Conservation (phyloP, 495 filamentous ascomycete genomes). For the Talaromyces borbonicus region DNA sequence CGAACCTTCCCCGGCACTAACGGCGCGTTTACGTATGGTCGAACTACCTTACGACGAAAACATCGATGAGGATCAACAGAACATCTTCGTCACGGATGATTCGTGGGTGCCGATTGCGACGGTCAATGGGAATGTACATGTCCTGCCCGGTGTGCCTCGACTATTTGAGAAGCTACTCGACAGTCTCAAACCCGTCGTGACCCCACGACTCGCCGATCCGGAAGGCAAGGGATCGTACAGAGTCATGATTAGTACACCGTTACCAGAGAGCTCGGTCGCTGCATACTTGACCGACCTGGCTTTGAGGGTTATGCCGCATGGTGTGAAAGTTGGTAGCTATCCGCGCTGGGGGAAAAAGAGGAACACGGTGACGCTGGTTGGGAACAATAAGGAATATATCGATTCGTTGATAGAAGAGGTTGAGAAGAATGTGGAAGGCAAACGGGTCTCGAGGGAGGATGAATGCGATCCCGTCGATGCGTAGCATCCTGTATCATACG, state of each 20-base stretch:
- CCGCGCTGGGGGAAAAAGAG: constrained; percentile 79
- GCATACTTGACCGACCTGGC: constrained; percentile 73
- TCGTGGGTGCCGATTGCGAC: constrained; percentile 85
- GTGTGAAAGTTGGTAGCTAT: constrained; percentile 95
- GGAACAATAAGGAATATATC: constrained; percentile 53
- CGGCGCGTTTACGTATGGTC: constrained; percentile 82
- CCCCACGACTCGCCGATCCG: constrained; percentile 62
- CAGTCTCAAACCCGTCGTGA: constrained; percentile 57
- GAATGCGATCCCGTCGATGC: constrained; percentile 43
- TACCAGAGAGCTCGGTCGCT: constrained; percentile 78
- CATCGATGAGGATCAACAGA: constrained; percentile 50
- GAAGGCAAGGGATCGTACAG: constrained; percentile 69
- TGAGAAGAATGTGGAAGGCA: constrained; percentile 50
- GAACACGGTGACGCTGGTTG: constrained; percentile 90
- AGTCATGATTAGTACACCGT: constrained; percentile 74
- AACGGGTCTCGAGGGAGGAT: constrained; percentile 45
- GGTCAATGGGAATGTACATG: constrained; percentile 87
- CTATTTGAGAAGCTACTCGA: constrained; percentile 73
- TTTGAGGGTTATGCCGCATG: constrained; percentile 52
- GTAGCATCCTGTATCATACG: constrained; percentile 10
- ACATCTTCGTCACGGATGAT: constrained; percentile 66
- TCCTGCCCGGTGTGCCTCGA: constrained; percentile 81
- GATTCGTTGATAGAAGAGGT: constrained; percentile 52
- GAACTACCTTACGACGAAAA: constrained; percentile 65
- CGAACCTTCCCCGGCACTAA: constrained; percentile 62